phyloP scores from a whole-genome alignment of 1,139 yeast genomes.

The Kodamaea sp. region DNA sequence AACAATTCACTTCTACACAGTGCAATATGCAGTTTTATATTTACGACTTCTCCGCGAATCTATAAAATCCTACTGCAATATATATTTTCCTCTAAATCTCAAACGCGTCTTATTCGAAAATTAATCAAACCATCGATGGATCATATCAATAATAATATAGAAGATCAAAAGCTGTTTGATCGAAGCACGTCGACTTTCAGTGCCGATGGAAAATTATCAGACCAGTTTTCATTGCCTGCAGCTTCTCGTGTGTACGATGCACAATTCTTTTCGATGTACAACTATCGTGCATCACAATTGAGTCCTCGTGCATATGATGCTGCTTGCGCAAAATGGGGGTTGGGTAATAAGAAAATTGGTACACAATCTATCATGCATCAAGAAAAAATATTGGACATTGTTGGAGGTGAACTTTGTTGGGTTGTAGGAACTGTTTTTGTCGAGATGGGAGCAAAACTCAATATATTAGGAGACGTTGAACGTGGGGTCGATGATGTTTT shows the following conservation, averaged over 20 bases:
- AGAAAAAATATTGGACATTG: slow-evolving; percentile 74
- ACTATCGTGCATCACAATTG: slow-evolving; percentile 53
- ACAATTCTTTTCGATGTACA: slow-evolving; percentile 77
- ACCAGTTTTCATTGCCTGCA: slow-evolving; percentile 7
- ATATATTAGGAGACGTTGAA: slow-evolving; percentile 78
- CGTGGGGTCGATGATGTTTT: slow-evolving; percentile 51
- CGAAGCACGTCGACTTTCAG: too few relatives aligned
- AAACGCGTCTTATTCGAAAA: too few relatives aligned
- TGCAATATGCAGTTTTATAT: too few relatives aligned
- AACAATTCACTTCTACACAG: too few relatives aligned
- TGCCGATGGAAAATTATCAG: not conserved
- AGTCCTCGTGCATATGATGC: slow-evolving; percentile 52
- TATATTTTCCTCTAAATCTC: too few relatives aligned
- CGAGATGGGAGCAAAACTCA: slow-evolving; percentile 81
- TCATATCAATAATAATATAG: too few relatives aligned
- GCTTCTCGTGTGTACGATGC: slow-evolving; percentile 49
- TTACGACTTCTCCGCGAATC: too few relatives aligned
- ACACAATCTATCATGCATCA: slow-evolving; percentile 35
- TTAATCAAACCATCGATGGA: too few relatives aligned
- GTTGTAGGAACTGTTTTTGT: slow-evolving; percentile 86
- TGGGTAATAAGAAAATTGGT: slow-evolving; percentile 39
- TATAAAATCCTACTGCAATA: too few relatives aligned
- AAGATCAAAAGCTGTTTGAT: not conserved
- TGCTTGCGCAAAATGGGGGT: slow-evolving; percentile 43
- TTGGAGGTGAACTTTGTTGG: slow-evolving; percentile 72